Base-by-base conservation (phyloP, 805 yeast species). In the Saturnispora zaruensis region DNA sequence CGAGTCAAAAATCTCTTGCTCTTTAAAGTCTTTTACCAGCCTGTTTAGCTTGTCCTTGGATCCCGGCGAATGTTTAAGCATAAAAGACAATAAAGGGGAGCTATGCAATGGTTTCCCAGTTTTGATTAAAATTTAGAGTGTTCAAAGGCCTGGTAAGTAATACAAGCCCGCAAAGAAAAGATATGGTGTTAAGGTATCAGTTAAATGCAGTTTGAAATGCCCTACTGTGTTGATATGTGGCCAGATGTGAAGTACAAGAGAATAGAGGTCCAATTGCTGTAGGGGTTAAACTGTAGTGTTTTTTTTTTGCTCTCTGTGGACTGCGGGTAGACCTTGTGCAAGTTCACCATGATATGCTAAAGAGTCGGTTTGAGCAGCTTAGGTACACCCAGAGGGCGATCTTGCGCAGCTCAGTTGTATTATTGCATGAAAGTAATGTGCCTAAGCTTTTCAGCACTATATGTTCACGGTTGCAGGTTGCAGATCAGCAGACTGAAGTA, bases 11-110 rank as follows among this genome's bases (percentile, higher is more conserved):
- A 38, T 7, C 28, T 38, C 42, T 14, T 38, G 42, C 23, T 3
- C 26, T 13, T 18, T 21, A 5, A 5, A 23, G 4, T 23, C 25
- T 21, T 4, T 23, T 11, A 38, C 16, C 13, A 38, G 28, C 25
- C 14, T 38, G n/a, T 21, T 23, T n/a, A 45, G 33, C 16, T 28
- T 37, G 32, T 34, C 47, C 21, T 24, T 34, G 11, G 41, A 28
- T 25, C 24, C 41, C 25, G 41, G 26, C 7, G 47, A 45, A 18
- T 24, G 42, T 24, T 45, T 45, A n/a, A 45, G 36, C 47, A 45
- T 45, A 11, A 16, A 38, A 7, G 13, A 7, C 9, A 6, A 18
- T 36, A 11, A 16, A 36, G 13, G 13, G 13, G 24, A 18, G 21
- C 5, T n/a, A 36, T 36, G 23, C 24, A 18, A 18, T 36, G 24